These are phyloP conservation scores for Escallonia herrerae DNA, from an alignment of 129 eudicot genomes.

Conservation along the genomic window DNA sequence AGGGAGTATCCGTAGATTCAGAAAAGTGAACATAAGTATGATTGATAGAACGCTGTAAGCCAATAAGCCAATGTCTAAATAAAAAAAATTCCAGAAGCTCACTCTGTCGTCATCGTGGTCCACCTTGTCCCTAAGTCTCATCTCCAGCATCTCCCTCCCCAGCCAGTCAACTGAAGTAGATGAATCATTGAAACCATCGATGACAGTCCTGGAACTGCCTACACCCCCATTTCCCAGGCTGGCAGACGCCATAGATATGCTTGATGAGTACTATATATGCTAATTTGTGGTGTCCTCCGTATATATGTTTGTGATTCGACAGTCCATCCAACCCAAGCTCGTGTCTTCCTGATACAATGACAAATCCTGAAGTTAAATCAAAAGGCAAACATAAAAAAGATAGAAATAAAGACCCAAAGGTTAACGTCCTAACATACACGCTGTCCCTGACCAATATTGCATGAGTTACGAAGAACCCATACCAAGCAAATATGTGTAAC, in stretches of 20 bases:
- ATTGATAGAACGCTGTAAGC: neutral
- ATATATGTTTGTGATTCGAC: slow-evolving; percentile 12
- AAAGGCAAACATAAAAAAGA: neutral
- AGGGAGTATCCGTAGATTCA: neutral
- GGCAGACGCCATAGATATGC: slow-evolving; percentile 62
- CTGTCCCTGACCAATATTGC: too few species aligned
- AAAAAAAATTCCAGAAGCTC: slow-evolving; percentile 20
- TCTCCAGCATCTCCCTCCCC: slow-evolving; percentile 83
- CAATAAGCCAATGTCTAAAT: neutral
- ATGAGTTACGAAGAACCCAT: too few species aligned
- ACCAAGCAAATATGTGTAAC: too few species aligned
- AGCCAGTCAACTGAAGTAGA: slow-evolving; percentile 88
- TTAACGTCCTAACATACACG: too few species aligned
- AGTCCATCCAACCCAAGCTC: slow-evolving; percentile 28
- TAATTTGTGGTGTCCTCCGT: slow-evolving; percentile 23
- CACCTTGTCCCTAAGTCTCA: slow-evolving; percentile 75
- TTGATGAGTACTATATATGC: slow-evolving; percentile 20
- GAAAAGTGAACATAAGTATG: neutral
- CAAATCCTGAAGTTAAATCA: slow-evolving; percentile 5
- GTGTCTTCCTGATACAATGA: slow-evolving; percentile 40
- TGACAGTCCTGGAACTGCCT: slow-evolving; percentile 69
- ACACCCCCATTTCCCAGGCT: slow-evolving; percentile 80
- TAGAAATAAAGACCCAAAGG: too few species aligned
- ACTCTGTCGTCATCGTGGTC: slow-evolving; percentile 85
- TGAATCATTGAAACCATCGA: slow-evolving; percentile 60